Evolutionary conservation across 305 asterid genomes (phyloP).

Genomic region (Stenogyne calaminthoides): DNA sequence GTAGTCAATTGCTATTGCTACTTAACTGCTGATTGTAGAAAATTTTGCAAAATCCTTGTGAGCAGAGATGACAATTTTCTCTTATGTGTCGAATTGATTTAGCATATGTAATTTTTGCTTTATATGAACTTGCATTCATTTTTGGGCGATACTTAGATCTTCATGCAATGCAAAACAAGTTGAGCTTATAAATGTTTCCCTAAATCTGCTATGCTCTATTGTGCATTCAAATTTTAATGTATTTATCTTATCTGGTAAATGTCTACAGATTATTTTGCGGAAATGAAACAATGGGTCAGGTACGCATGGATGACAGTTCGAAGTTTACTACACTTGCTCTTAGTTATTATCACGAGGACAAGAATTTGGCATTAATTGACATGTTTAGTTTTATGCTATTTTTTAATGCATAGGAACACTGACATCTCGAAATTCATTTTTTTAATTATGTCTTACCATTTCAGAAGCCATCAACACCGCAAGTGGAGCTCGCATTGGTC

Average conservation of each 20-base stretch:
- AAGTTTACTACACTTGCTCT: neutral
- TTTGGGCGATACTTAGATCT: conserved; percentile 12
- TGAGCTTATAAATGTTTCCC: conserved; percentile 2
- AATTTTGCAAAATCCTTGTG: neutral
- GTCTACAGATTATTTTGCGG: conserved; percentile 65
- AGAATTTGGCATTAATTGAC: neutral
- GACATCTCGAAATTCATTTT: neutral
- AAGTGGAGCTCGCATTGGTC: conserved; percentile 64
- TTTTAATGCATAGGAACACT: conserved; percentile 1
- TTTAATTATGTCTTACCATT: conserved; percentile 11
- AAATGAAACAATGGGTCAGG: conserved; percentile 65
- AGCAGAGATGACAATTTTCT: neutral
- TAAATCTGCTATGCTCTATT: neutral
- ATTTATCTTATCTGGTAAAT: conserved; percentile 20
- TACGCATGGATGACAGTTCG: conserved; percentile 28
- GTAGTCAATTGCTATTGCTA: neutral
- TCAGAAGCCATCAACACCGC: conserved; percentile 62
- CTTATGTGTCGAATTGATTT: neutral
- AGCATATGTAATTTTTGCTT: neutral
- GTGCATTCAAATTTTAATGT: conserved; percentile 19
- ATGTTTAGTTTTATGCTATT: neutral
- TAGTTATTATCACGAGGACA: neutral
- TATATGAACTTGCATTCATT: neutral
- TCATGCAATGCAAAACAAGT: neutral
- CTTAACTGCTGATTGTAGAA: neutral